phyloP scores from a whole-genome alignment of 345 rosid genomes.

The Turnera subulata region DNA sequence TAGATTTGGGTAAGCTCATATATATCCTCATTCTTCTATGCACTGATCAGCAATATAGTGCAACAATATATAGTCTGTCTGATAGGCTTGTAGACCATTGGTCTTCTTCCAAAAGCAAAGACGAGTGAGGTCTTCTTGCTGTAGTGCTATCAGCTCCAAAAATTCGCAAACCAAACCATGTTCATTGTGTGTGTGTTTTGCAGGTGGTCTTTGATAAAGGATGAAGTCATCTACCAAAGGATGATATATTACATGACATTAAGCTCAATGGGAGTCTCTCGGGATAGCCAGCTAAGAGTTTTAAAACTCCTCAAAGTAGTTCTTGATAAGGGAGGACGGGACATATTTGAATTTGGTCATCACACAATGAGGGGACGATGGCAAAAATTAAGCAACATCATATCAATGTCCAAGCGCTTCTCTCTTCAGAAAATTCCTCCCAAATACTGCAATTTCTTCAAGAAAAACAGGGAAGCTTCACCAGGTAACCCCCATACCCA shows the following conservation, averaged over 20 bases:
- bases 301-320: conserved; percentile 47
- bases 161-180: no score
- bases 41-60: no score
- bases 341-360: conserved; percentile 46
- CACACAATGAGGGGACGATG: conserved; percentile 44
- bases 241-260: conserved; percentile 14
- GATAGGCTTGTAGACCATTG: no score
- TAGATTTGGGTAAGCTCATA: conserved; percentile 69
- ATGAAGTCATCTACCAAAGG: conserved; percentile 45
- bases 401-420: conserved; percentile 49
- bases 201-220: conserved; percentile 65
- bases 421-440: conserved; percentile 40
- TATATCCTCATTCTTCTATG: no score
- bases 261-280: conserved; percentile 53
- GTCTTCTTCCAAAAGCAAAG: no score
- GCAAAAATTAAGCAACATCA: conserved; percentile 25
- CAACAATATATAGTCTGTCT: no score
- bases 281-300: conserved; percentile 52
- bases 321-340: conserved; percentile 24
- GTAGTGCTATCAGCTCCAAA: no score
- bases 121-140: no score
- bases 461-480: conserved; percentile 31
- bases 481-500: conserved; percentile 41
- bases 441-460: conserved; percentile 39
- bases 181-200: not conserved